Evolutionary conservation across 2,329 filamentous ascomycete genomes (phyloP).

Genomic region (Hyphodiscus sp.): DNA sequence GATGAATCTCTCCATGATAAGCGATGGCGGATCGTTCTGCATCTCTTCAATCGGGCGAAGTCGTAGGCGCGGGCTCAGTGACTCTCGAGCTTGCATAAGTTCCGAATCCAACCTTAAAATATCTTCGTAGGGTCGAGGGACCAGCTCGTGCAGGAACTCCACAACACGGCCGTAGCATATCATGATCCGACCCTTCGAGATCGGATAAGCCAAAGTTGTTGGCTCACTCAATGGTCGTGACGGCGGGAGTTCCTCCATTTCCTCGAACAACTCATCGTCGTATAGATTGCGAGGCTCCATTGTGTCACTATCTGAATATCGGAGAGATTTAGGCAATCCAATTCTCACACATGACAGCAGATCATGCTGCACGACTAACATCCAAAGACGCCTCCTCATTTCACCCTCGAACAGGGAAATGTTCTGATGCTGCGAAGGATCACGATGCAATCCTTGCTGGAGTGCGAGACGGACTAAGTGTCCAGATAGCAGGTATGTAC

Average conservation of each 20-base stretch:
- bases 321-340: constrained; percentile 59
- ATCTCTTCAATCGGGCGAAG: constrained; percentile 43
- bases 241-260: constrained; percentile 48
- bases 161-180: constrained; percentile 46
- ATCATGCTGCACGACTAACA: constrained; percentile 51
- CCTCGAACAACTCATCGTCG: constrained; percentile 58
- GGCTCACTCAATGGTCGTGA: constrained; percentile 50
- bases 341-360: constrained; percentile 60
- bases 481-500: constrained; percentile 46
- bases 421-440: constrained; percentile 44
- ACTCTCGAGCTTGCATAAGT: constrained; percentile 39
- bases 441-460: constrained; percentile 53
- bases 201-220: constrained; percentile 50
- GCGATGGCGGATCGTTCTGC: constrained; percentile 39
- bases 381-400: constrained; percentile 58
- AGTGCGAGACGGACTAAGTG: constrained; percentile 48
- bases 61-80: constrained; percentile 42
- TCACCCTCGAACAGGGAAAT: constrained; percentile 47
- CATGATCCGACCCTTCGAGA: constrained; percentile 43
- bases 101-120: constrained; percentile 42
- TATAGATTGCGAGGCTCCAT: constrained; percentile 54
- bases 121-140: constrained; percentile 42
- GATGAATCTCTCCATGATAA: constrained; percentile 47
- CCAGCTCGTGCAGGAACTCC: constrained; percentile 43
- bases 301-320: constrained; percentile 57